Base-by-base conservation (phyloP, 2,329 filamentous ascomycete genomes). In the Pyrenochaeta sp. region DNA sequence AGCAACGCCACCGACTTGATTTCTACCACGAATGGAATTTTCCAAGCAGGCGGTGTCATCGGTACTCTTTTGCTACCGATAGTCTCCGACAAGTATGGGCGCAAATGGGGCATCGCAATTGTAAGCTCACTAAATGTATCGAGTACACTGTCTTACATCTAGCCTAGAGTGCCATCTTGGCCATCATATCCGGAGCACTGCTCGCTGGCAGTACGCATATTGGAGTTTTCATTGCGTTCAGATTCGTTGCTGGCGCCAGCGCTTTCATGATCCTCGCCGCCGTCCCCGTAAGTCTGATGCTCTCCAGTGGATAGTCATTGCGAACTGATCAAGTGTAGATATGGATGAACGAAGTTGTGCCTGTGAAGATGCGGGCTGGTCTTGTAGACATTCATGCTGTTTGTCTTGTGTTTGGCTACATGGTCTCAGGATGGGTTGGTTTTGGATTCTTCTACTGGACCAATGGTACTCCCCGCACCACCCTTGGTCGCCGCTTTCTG, bases 301-400 rank as follows among this genome's bases (percentile, higher is more conserved):
- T 13, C 25, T 43, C 37, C 37, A 6, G 15, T n/a, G 5, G 10
- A 50, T 15, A 39, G 8, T 22, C 15, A 49, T 7, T 32, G 12
- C 47, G 2, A 34, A 22, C 48, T 55, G 37, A 47, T 25, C 15
- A 25, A 25, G 8, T 15, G n/a, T 45, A 65, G 55, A 66, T 68
- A 24, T 72, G 66, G 66, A 74, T 78, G 69, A 67, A 68, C 46
- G 61, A 67, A 77, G 66, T 77, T 43, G 71, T 74, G 0, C 75
- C 76, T 4, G 64, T 67, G 4, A 60, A 71, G 19, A 62, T 73
- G 25, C 68, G 75, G 27, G 75, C 72, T 8, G 69, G 68, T 25
- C 65, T 78, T 1, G 72, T 78, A 28, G 71, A 75, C 30, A 65
- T 77, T 13, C 74, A 78, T 47, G 73, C 66, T 22, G 67, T 74